Conservation (phyloP, 1,284 basidiomycete species). For the Taiwanofungus camphoratus region DNA sequence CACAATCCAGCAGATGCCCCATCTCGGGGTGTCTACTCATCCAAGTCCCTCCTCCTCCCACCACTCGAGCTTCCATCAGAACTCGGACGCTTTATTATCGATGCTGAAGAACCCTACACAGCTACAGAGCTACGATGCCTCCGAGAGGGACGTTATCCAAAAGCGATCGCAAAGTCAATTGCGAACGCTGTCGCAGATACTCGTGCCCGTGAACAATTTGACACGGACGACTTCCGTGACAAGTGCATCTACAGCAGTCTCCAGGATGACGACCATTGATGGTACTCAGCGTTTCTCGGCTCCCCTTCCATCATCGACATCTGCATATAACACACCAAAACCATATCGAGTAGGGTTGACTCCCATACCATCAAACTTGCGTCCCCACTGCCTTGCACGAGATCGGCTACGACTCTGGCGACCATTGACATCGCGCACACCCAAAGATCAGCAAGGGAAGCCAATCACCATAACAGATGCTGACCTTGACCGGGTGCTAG, state of each 20-base stretch:
- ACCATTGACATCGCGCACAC: background rate
- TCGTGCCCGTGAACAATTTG: background rate
- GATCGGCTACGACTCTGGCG: constrained; percentile 21
- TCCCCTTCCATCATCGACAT: background rate
- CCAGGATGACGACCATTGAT: background rate
- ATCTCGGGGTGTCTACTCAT: constrained; percentile 29
- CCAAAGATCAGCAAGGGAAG: constrained; percentile 1
- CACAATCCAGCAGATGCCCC: constrained; percentile 38
- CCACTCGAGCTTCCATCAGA: constrained; percentile 10
- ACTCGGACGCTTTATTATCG: constrained; percentile 3
- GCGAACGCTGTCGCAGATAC: background rate
- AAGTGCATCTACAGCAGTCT: background rate
- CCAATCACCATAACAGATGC: background rate
- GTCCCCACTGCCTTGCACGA: constrained; percentile 17
- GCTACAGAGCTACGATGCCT: background rate
- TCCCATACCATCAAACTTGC: constrained; percentile 7
- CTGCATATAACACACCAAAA: background rate
- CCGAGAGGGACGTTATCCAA: background rate
- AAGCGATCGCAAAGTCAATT: background rate
- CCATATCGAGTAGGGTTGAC: constrained; percentile 1
- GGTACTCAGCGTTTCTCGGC: too few species aligned
- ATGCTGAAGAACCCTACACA: background rate
- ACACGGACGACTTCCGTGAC: background rate
- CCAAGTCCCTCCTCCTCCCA: constrained; percentile 13
- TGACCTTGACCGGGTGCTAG: constrained; percentile 14